Evolutionary conservation across 2,329 filamentous ascomycete species (phyloP).

Genomic region (Exserohilum rostratum): DNA sequence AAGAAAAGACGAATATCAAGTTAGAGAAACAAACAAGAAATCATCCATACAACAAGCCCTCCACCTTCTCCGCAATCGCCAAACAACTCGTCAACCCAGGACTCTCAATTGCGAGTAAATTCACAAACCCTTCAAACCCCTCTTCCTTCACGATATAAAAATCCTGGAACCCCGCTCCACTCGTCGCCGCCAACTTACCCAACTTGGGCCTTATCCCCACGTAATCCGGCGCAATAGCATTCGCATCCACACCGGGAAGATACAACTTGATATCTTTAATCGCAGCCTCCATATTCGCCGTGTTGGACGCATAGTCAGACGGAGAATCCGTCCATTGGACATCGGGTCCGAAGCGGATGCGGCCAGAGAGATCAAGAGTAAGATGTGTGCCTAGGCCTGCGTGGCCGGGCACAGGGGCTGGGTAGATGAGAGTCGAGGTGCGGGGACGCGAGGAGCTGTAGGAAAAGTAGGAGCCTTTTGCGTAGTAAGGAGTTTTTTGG

Average conservation of each 20-base stretch:
- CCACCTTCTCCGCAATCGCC: constrained; percentile 82
- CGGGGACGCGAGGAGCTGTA: constrained; percentile 71
- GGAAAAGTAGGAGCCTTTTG: constrained; percentile 95
- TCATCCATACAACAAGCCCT: constrained; percentile 58
- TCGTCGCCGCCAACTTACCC: constrained; percentile 64
- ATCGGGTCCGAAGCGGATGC: constrained; percentile 90
- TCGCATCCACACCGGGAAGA: constrained; percentile 73
- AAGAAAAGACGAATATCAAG: neutral
- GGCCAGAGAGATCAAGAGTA: constrained; percentile 84
- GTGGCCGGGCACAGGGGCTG: constrained; percentile 79
- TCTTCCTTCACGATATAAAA: constrained; percentile 81
- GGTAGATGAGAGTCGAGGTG: constrained; percentile 81
- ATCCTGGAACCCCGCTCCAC: constrained; percentile 74
- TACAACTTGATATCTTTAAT: constrained; percentile 78
- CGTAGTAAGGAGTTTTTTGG: constrained; percentile 72
- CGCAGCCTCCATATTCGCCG: constrained; percentile 67
- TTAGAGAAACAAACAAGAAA: neutral
- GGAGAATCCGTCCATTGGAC: constrained; percentile 87
- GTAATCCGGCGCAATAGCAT: constrained; percentile 78
- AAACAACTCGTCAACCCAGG: constrained; percentile 86
- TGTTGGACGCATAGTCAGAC: constrained; percentile 71
- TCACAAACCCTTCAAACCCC: constrained; percentile 82
- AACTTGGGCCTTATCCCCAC: constrained; percentile 92
- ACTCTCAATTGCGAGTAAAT: constrained; percentile 90
- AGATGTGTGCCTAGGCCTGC: constrained; percentile 91